A percentile compares a stretch with the other conserved stretches of the same genome.
These are phyloP conservation scores for Alternaria metachromatica DNA, from an alignment of 2,329 filamentous ascomycete genomes.

Conservation along the genomic window DNA sequence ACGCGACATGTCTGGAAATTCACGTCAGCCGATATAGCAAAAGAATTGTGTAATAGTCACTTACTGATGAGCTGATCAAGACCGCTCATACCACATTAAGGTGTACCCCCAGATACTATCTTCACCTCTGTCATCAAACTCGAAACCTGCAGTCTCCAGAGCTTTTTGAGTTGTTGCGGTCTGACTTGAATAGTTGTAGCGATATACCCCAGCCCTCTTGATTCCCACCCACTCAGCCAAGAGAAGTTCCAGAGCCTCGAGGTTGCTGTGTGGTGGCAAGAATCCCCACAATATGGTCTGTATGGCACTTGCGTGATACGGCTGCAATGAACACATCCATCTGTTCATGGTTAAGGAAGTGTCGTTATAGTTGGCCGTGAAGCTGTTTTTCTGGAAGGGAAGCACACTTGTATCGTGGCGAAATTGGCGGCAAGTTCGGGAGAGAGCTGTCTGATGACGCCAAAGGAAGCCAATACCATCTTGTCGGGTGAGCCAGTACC, in stretches of 20 bases:
- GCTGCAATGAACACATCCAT: neutral
- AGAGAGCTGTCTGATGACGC: neutral
- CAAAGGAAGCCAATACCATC: no score
- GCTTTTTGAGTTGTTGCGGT: neutral
- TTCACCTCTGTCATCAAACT: no score
- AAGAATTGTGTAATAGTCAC: neutral
- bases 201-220: neutral
- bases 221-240: neutral
- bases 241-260: neutral
- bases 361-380: neutral
- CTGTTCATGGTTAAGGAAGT: neutral
- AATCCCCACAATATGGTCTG: neutral
- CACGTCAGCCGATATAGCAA: neutral
- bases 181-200: rapidly evolving
- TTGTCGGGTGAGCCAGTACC: no score
- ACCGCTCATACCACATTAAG: neutral
- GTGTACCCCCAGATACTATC: no score
- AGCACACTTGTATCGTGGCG: neutral
- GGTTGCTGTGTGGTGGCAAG: no score
- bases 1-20: neutral
- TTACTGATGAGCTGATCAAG: neutral
- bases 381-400: neutral
- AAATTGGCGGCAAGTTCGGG: neutral
- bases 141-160: neutral
- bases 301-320: neutral